Conservation (phyloP, 768 basidiomycete species). For the Lentinula aciculospora region DNA sequence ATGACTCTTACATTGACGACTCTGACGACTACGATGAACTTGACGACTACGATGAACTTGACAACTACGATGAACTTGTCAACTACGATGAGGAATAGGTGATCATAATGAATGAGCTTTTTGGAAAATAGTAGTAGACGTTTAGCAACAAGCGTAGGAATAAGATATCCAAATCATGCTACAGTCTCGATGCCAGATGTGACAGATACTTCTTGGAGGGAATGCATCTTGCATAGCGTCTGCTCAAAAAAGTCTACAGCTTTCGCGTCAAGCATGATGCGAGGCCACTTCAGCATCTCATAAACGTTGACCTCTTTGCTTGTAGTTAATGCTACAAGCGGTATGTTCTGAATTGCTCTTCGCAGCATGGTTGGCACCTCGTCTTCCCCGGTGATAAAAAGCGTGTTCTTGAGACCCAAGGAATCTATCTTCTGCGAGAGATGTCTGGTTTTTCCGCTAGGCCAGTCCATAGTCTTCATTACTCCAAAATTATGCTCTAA, state of each 20-base stretch:
- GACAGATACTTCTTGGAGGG: not conserved
- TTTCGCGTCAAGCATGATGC: constrained; percentile 73
- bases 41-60: constrained; percentile 17
- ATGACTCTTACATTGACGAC: constrained; percentile 11
- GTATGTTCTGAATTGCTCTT: constrained; percentile 66
- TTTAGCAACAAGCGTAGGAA: too few species aligned
- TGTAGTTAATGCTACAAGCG: constrained; percentile 56
- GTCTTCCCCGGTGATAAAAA: constrained; percentile 69
- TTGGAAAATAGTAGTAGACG: too few species aligned
- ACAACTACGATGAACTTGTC: too few species aligned
- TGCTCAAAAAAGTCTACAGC: constrained; percentile 78
- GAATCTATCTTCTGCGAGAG: constrained; percentile 56
- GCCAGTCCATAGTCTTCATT: constrained; percentile 70
- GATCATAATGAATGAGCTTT: too few species aligned
- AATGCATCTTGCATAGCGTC: constrained; percentile 40
- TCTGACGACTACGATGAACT: constrained; percentile 13
- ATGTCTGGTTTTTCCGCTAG: constrained; percentile 63
- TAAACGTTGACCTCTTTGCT: constrained; percentile 72
- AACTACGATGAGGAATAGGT: too few species aligned
- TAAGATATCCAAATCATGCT: not conserved
- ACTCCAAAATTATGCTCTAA: constrained; percentile 70
- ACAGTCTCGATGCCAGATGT: not conserved
- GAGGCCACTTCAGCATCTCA: constrained; percentile 79
- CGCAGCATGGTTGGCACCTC: constrained; percentile 48
- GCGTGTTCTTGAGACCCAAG: constrained; percentile 65